These are phyloP conservation scores for Rhodotorula sp. DNA, from an alignment of 1,284 basidiomycete genomes.

Conservation along the genomic window DNA sequence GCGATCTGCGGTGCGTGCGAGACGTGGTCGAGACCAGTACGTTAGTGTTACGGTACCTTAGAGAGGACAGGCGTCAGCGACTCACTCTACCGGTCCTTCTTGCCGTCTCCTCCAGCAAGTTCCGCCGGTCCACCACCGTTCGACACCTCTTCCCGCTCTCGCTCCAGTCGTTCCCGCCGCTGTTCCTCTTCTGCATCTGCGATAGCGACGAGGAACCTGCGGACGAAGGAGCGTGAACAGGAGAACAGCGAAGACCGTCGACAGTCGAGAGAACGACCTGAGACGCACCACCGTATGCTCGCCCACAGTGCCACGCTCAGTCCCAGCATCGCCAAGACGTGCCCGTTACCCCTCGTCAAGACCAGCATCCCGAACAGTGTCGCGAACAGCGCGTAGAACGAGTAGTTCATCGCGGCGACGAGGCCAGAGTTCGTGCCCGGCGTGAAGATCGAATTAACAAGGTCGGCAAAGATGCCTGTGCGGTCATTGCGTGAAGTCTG, in stretches of 20 bases:
- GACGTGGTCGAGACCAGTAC: no score
- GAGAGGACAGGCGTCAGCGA: no score
- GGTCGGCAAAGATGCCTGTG: slow-evolving; percentile 17
- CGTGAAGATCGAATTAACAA: slow-evolving; percentile 36
- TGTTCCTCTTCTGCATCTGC: slow-evolving; percentile 29
- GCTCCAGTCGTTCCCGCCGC: slow-evolving; percentile 11
- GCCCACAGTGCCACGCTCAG: slow-evolving; percentile 47
- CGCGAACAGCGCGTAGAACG: slow-evolving; percentile 49
- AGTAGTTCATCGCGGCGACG: slow-evolving; percentile 47
- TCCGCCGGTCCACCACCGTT: background rate
- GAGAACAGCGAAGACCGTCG: background rate
- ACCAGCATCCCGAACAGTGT: slow-evolving; percentile 45
- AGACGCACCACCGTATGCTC: slow-evolving; percentile 49
- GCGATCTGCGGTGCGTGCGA: no score
- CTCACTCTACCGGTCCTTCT: no score
- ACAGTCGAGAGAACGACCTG: background rate
- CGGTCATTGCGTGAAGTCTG: no score
- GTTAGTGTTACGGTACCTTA: no score
- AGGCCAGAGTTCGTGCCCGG: slow-evolving; percentile 41
- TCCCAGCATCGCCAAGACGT: slow-evolving; percentile 47
- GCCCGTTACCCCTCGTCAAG: slow-evolving; percentile 47
- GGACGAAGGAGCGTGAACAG: background rate
- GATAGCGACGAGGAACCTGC: slow-evolving; percentile 38
- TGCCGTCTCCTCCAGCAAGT: no score
- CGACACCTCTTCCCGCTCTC: background rate